These are phyloP conservation scores for Populus hybrid DNA, from an alignment of 441 rosid species.

Conservation along the genomic window DNA sequence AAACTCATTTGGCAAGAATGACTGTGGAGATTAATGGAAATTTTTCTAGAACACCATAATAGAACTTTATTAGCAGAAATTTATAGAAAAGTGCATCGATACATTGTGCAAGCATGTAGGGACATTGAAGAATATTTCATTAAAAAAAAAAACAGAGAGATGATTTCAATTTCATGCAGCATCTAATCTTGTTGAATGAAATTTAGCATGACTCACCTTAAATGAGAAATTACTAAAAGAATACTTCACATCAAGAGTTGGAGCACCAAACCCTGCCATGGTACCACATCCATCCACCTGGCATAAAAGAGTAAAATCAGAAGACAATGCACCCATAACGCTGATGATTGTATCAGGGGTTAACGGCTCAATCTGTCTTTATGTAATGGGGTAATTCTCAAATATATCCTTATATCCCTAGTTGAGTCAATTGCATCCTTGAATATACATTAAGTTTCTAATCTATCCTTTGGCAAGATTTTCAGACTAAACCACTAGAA, in stretches of 20 bases:
- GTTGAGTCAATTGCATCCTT: not conserved
- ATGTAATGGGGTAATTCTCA: no score
- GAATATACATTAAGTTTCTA: not conserved
- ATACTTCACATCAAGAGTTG: slow-evolving; percentile 67
- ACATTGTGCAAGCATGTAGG: not conserved
- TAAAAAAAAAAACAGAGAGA: not conserved
- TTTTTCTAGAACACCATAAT: not conserved
- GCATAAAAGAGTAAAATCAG: slow-evolving; percentile 19
- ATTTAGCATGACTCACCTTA: slow-evolving; percentile 52
- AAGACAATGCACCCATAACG: slow-evolving; percentile 1
- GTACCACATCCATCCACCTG: slow-evolving; percentile 89
- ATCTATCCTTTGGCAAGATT: no score
- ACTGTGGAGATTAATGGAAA: not conserved
- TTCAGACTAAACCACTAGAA: no score
- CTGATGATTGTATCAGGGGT: not conserved
- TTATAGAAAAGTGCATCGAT: not conserved
- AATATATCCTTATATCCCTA: no score
- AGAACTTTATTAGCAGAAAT: not conserved
- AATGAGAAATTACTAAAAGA: slow-evolving; percentile 97
- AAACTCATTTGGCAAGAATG: not conserved
- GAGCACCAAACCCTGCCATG: slow-evolving; percentile 72
- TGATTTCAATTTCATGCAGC: not conserved
- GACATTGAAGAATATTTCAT: not conserved
- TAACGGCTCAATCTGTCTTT: no score
- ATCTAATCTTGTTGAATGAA: not conserved